These are phyloP conservation scores for Bothriochloa decipiens DNA, from an alignment of 176 grass and related monocot species.

Conservation along the genomic window DNA sequence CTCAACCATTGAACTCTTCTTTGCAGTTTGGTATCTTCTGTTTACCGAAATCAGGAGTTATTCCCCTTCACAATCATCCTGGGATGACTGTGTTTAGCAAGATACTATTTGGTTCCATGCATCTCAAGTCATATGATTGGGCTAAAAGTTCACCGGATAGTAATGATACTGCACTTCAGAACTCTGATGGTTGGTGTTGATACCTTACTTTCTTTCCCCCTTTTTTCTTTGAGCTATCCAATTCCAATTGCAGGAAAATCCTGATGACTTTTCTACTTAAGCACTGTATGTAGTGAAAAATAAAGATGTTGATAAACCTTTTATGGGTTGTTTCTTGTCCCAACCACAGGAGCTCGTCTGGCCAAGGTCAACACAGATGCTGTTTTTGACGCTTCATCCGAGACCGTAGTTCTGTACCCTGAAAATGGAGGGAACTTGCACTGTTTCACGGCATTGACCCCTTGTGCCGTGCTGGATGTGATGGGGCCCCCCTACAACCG, in stretches of 20 bases:
- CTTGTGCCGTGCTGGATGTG: slow-evolving; percentile 88
- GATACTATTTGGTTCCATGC: slow-evolving; percentile 93
- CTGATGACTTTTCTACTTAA: neutral
- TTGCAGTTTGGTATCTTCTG: slow-evolving; percentile 94
- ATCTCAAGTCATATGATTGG: slow-evolving; percentile 90
- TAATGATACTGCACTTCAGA: slow-evolving; percentile 1
- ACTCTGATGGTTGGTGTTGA: slow-evolving; percentile 33
- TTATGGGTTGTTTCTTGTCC: neutral
- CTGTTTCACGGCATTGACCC: slow-evolving; percentile 76
- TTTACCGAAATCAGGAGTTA: slow-evolving; percentile 65
- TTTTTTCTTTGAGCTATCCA: neutral
- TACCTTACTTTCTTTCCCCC: neutral
- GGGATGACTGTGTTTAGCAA: slow-evolving; percentile 98
- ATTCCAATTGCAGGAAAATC: neutral
- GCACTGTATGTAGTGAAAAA: neutral
- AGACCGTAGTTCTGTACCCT: slow-evolving; percentile 76
- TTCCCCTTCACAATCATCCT: slow-evolving; percentile 92
- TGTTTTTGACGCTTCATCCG: slow-evolving; percentile 47
- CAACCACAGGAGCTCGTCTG: slow-evolving; percentile 52
- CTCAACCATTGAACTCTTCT: slow-evolving; percentile 5
- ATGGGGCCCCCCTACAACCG: slow-evolving; percentile 69
- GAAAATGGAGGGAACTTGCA: slow-evolving; percentile 85
- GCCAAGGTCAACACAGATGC: slow-evolving; percentile 75
- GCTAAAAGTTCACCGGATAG: slow-evolving; percentile 19
- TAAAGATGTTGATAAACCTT: neutral